phyloP scores from a whole-genome alignment of 495 filamentous ascomycete species.

The Penicillium angulare region DNA sequence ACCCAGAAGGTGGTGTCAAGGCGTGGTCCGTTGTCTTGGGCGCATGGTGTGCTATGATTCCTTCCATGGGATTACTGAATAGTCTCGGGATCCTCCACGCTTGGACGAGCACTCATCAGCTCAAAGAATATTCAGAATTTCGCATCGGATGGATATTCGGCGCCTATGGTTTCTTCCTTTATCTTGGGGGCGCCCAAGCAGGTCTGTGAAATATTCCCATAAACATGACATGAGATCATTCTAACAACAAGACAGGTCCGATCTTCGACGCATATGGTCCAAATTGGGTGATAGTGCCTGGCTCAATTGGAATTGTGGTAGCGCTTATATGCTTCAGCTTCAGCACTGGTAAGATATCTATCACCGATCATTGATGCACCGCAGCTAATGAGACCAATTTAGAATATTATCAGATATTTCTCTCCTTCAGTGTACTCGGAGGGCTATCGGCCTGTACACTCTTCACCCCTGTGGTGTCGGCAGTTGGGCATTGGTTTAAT shows the following conservation, averaged over 20 bases:
- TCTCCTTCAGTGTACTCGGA: conserved; percentile 37
- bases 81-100: conserved; percentile 61
- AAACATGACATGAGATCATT: not conserved
- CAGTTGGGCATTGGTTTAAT: conserved; percentile 66
- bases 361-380: too few relatives aligned
- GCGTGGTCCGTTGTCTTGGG: conserved; percentile 68
- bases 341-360: conserved; percentile 50
- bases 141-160: conserved; percentile 74
- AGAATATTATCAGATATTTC: conserved; percentile 46
- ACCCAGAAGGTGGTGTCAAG: too few relatives aligned
- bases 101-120: conserved; percentile 53
- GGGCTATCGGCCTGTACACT: conserved; percentile 54
- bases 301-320: conserved; percentile 28
- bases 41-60: conserved; percentile 61
- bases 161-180: conserved; percentile 61
- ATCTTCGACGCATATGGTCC: conserved; percentile 30
- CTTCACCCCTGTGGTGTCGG: conserved; percentile 58
- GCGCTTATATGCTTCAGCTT: conserved; percentile 44
- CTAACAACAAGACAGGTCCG: conserved; percentile 18
- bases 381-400: too few relatives aligned
- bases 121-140: conserved; percentile 53
- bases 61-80: conserved; percentile 67
- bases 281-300: conserved; percentile 19
- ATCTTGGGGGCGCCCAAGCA: conserved; percentile 44
- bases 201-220: conserved; percentile 8